These are phyloP conservation scores for Hysterium pulicare DNA, from an alignment of 2,329 filamentous ascomycete genomes.

Conservation along the genomic window DNA sequence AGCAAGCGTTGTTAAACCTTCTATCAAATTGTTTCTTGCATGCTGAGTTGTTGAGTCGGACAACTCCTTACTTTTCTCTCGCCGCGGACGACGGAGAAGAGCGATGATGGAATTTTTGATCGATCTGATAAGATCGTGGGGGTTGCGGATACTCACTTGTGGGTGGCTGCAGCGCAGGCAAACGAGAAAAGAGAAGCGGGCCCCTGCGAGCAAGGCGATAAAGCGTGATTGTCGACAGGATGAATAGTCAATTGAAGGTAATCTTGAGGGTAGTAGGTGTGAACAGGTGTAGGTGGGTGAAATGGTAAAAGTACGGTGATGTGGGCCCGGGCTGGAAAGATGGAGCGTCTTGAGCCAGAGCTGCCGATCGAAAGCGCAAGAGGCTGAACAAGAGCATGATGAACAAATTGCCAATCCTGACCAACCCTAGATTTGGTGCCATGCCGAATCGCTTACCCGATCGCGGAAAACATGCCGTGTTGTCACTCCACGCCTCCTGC, in stretches of 20 bases:
- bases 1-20: slow-evolving; percentile 12
- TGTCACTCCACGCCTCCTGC: too few relatives aligned
- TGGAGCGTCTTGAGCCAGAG: too few relatives aligned
- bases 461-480: too few relatives aligned
- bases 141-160: slow-evolving; percentile 14
- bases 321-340: too few relatives aligned
- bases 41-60: too few relatives aligned
- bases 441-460: neutral
- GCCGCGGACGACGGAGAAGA: slow-evolving; percentile 12
- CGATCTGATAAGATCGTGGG: slow-evolving; percentile 21
- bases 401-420: too few relatives aligned
- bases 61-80: slow-evolving; percentile 12
- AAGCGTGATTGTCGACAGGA: neutral
- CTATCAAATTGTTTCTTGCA: too few relatives aligned
- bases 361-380: too few relatives aligned
- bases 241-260: neutral
- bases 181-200: slow-evolving; percentile 16
- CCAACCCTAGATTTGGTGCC: neutral
- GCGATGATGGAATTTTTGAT: slow-evolving; percentile 16
- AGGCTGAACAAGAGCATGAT: too few relatives aligned
- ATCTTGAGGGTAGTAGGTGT: too few relatives aligned
- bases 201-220: slow-evolving; percentile 6
- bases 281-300: too few relatives aligned
- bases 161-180: slow-evolving; percentile 9
- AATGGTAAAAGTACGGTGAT: too few relatives aligned